phyloP scores from a whole-genome alignment of 2,329 filamentous ascomycete genomes.

The Xylariomycetidae sp. region DNA sequence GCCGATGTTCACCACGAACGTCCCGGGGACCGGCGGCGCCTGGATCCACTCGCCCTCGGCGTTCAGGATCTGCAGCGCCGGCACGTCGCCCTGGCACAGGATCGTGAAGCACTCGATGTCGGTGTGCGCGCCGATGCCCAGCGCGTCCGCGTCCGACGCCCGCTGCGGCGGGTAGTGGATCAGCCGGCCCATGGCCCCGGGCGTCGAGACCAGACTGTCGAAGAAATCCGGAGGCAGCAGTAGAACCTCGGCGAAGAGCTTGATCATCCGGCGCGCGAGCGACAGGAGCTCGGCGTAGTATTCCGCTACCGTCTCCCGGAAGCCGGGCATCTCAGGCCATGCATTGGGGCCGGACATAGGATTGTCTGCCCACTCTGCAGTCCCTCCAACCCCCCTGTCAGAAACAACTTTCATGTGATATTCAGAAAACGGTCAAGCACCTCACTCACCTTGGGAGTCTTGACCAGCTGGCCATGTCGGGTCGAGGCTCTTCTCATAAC shows the following conservation, averaged over 20 bases:
- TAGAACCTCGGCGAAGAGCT: background rate
- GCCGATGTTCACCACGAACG: conserved; percentile 5
- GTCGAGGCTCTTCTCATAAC: background rate
- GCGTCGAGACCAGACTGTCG: background rate
- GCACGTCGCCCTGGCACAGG: background rate
- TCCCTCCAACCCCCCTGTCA: background rate
- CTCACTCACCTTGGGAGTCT: too few species aligned
- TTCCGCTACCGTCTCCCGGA: background rate
- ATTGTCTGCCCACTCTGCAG: background rate
- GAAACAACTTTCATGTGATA: background rate
- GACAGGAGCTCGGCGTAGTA: background rate
- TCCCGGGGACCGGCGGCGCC: conserved; percentile 3
- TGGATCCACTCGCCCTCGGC: background rate
- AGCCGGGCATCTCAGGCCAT: background rate
- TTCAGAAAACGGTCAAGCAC: background rate
- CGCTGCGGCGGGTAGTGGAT: background rate
- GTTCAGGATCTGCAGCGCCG: background rate
- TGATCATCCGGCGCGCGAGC: background rate
- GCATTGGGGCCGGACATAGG: background rate
- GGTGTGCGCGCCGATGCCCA: background rate
- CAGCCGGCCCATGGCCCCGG: background rate
- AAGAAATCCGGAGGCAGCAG: background rate
- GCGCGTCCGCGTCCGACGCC: background rate
- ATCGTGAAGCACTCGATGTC: background rate
- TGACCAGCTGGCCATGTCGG: background rate